Base-by-base conservation (phyloP, 176 grass and related monocot species). In the Hordeum vulgare region DNA sequence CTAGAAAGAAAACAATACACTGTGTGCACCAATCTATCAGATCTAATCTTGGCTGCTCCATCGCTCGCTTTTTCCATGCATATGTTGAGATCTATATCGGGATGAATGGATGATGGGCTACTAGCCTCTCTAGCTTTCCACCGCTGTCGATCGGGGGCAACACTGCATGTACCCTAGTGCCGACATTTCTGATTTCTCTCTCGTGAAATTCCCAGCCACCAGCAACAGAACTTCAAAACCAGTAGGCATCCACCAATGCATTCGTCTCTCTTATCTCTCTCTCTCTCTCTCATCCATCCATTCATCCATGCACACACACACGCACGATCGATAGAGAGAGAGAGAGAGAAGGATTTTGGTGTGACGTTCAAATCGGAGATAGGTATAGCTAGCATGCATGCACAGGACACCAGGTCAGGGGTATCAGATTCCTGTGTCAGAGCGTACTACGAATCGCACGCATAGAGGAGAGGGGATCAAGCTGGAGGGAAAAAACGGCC, bases 401-500 rank as follows among this genome's bases (percentile, higher is more conserved):
- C 34, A 71, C 33, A 81, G 79, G 83, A 78, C 77, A 74, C 65
- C 75, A 75, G 80, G 84, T 83, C 84, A 63, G 80, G 88, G 88
- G 88, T 68, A 90, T 90, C 88, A 86, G 88, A 90, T 90, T 90
- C 88, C 88, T 90, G 80, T 84, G 84, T 87, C 89, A 87, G 89
- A 59, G 73, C 78, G 84, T 87, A 80, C 80, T 84, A 73, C 68
- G 78, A 90, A 90, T 90, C 89, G 83, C 84, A 80, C 80, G 75
- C 80, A 87, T 80, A 90, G 74, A 61, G 61, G 23, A 90, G 74
- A 61, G 61, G 23, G 26, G 66, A 40, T 83, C 83, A 84, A 83
- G 60, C 69, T 72, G 69, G 40, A 24, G 70, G 4, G 0, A 1
- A 6, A 41, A 84, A 86, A 89, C 67, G 18, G 33, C 18, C 80